phyloP scores from a whole-genome alignment of 2,329 filamentous ascomycete species.

The Sporothrix schenckii region DNA sequence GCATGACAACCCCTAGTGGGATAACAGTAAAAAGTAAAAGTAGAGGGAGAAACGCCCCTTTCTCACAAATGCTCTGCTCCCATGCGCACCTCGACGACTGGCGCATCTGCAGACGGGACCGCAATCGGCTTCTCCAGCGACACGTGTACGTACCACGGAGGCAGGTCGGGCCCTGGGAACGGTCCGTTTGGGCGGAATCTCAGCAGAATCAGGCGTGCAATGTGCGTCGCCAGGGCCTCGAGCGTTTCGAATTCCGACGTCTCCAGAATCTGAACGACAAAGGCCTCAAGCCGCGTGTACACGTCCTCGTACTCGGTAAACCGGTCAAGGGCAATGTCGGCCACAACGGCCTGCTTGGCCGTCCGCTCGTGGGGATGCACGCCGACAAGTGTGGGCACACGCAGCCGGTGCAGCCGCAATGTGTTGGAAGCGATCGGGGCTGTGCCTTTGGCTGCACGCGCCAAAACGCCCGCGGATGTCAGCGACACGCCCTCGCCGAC shows the following conservation, averaged over 20 bases:
- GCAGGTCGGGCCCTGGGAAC: slow-evolving; percentile 42
- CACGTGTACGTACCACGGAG: slow-evolving; percentile 58
- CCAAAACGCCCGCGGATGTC: slow-evolving; percentile 37
- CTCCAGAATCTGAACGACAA: slow-evolving; percentile 62
- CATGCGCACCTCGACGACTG: slow-evolving; percentile 62
- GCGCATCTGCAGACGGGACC: slow-evolving; percentile 71
- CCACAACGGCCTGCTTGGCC: slow-evolving; percentile 35
- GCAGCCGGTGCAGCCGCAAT: slow-evolving; percentile 60
- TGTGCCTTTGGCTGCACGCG: neutral
- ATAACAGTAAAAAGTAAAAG: neutral
- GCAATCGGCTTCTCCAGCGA: slow-evolving; percentile 73
- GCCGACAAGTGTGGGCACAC: slow-evolving; percentile 69
- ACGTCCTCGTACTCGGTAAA: slow-evolving; percentile 52
- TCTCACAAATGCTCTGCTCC: slow-evolving; percentile 17
- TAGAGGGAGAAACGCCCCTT: neutral
- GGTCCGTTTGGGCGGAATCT: slow-evolving; percentile 45
- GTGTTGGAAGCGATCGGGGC: slow-evolving; percentile 32
- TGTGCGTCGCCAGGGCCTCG: slow-evolving; percentile 60
- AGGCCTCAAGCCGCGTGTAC: slow-evolving; percentile 60
- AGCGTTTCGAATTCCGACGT: slow-evolving; percentile 64
- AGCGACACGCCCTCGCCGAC: slow-evolving; percentile 35
- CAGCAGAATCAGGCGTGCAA: slow-evolving; percentile 51
- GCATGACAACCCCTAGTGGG: neutral
- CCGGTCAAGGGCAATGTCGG: slow-evolving; percentile 54
- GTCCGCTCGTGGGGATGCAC: slow-evolving; percentile 71